A percentile compares a stretch with the other conserved stretches of the same genome.
phyloP scores from a whole-genome alignment of 768 basidiomycete species.

The Amanita exitialis region DNA sequence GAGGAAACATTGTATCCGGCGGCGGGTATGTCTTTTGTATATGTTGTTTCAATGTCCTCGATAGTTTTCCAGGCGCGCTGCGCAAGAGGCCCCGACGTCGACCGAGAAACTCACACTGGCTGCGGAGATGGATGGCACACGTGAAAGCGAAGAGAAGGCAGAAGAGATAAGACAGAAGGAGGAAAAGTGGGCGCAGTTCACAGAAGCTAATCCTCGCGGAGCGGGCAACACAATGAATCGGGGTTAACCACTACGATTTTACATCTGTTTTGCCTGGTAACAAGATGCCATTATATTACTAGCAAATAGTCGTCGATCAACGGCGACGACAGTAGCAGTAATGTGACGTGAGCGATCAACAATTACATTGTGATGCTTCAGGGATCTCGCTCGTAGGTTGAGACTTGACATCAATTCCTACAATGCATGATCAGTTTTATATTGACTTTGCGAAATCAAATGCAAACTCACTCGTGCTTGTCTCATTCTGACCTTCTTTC shows the following conservation, averaged over 20 bases:
- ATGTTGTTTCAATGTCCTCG: not conserved
- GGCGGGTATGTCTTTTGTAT: constrained; percentile 56
- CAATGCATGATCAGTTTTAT: not conserved
- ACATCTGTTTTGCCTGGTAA: constrained; percentile 5
- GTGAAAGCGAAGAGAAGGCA: constrained; percentile 50
- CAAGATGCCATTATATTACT: constrained; percentile 10
- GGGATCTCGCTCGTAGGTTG: constrained; percentile 60
- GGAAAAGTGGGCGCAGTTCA: constrained; percentile 86
- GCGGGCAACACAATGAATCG: constrained; percentile 98
- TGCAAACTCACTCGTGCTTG: constrained; percentile 37
- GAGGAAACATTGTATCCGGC: constrained; percentile 81
- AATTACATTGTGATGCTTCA: constrained; percentile 81
- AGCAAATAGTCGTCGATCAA: not conserved
- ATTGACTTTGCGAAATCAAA: constrained; percentile 7
- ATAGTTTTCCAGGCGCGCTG: constrained; percentile 41
- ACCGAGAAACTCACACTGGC: constrained; percentile 73
- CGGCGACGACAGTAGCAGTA: constrained; percentile 8
- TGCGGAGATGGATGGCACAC: constrained; percentile 78
- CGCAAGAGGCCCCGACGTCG: constrained; percentile 55
- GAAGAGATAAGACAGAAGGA: constrained; percentile 79
- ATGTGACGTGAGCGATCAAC: constrained; percentile 31
- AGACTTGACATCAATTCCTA: constrained; percentile 90
- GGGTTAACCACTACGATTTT: constrained; percentile 39
- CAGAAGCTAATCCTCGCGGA: constrained; percentile 77
- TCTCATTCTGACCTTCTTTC: constrained; percentile 55